Conservation (phyloP, 495 filamentous ascomycete genomes). For the Baudoinia panamericana region DNA sequence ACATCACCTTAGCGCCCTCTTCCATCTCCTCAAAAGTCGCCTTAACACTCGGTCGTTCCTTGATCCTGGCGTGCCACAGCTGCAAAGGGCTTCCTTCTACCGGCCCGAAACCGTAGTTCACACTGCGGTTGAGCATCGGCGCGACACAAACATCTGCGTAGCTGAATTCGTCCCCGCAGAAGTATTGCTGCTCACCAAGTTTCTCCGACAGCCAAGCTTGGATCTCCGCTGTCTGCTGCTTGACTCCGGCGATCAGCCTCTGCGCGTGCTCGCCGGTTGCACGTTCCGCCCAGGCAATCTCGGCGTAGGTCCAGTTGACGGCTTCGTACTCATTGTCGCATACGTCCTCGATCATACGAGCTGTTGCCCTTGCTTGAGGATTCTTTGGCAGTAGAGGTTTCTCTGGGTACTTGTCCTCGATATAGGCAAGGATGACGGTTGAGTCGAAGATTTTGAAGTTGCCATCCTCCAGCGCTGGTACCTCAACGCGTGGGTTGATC, state of each 20-base stretch:
- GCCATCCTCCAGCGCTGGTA: constrained; percentile 14
- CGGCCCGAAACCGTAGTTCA: constrained; percentile 9
- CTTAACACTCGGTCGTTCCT: constrained; percentile 9
- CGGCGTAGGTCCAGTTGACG: constrained; percentile 13
- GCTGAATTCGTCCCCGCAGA: constrained; percentile 11
- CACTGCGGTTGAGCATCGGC: constrained; percentile 9
- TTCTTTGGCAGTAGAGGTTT: constrained; percentile 2
- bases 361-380: constrained; percentile 2
- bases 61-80: constrained; percentile 10
- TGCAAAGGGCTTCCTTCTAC: constrained; percentile 3
- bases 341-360: constrained; percentile 16
- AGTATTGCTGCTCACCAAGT: constrained; percentile 10
- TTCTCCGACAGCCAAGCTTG: constrained; percentile 5
- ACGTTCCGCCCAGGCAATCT: constrained; percentile 4
- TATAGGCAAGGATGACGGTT: constrained; percentile 12
- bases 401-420: constrained; percentile 17
- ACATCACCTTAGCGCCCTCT: constrained; percentile 7
- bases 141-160: constrained; percentile 15
- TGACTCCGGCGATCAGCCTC: not conserved
- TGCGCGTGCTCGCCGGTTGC: constrained; percentile 6
- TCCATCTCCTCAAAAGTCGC: constrained; percentile 26
- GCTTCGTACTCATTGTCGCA: constrained; percentile 13
- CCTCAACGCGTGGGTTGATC: constrained; percentile 12
- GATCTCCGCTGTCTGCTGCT: constrained; percentile 4
- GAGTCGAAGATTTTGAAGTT: constrained; percentile 19